Percentiles rank a stretch among this genome's conserved stretches.
Evolutionary conservation across 2,329 filamentous ascomycete genomes (phyloP).

Genomic region (Pestalotiopsis sp.): DNA sequence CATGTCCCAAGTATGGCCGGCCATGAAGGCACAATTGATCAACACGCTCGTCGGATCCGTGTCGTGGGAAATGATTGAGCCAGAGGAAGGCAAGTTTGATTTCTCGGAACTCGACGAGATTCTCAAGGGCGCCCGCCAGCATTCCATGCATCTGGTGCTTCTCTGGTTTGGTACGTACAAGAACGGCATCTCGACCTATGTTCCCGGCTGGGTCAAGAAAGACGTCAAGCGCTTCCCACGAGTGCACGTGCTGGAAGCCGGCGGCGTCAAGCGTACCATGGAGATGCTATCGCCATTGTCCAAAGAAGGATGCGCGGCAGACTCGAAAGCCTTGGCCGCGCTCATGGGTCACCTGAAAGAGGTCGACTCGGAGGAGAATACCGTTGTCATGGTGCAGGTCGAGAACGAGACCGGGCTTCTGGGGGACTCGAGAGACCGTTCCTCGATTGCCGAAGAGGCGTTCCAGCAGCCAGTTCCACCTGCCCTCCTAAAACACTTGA

Average conservation of each 20-base stretch:
- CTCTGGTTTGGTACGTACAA: slow-evolving; percentile 44
- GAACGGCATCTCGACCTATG: slow-evolving; percentile 41
- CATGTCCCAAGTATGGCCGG: slow-evolving; percentile 24
- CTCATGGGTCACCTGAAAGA: slow-evolving; percentile 33
- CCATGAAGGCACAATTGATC: slow-evolving; percentile 35
- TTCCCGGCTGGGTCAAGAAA: slow-evolving; percentile 36
- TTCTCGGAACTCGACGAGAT: slow-evolving; percentile 38
- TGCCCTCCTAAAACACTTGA: slow-evolving; percentile 29
- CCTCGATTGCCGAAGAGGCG: slow-evolving; percentile 31
- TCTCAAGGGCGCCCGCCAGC: slow-evolving; percentile 29
- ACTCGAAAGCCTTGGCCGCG: slow-evolving; percentile 33
- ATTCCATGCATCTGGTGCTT: slow-evolving; percentile 35
- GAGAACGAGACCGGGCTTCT: slow-evolving; percentile 48
- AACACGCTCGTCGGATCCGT: slow-evolving; percentile 41
- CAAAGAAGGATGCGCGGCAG: slow-evolving; percentile 31
- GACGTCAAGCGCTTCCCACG: slow-evolving; percentile 39
- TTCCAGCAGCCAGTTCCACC: slow-evolving; percentile 29
- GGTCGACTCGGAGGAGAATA: slow-evolving; percentile 41
- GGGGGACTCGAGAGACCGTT: slow-evolving; percentile 45
- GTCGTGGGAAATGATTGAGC: slow-evolving; percentile 41
- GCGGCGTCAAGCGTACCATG: slow-evolving; percentile 32
- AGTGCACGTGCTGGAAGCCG: slow-evolving; percentile 31
- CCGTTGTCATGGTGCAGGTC: slow-evolving; percentile 50
- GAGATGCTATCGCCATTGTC: slow-evolving; percentile 37
- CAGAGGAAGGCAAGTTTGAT: slow-evolving; percentile 35